phyloP scores from a whole-genome alignment of 306 rosid species.

The Inga leiocalycina region DNA sequence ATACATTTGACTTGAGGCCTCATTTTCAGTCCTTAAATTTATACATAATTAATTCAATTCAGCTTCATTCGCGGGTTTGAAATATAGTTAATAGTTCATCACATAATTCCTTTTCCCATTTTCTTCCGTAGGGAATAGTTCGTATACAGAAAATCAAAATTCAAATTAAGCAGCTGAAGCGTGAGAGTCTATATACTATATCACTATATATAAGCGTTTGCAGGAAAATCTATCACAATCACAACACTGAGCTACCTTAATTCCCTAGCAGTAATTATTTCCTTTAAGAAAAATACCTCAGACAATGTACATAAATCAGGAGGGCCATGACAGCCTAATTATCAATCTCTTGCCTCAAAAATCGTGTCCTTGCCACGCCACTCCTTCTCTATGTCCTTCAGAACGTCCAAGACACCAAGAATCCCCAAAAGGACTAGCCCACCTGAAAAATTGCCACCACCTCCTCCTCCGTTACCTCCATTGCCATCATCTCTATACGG shows the following conservation, averaged over 20 bases:
- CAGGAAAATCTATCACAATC: not conserved
- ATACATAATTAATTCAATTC: not conserved
- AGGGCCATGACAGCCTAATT: not conserved
- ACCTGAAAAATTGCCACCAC: slow-evolving; percentile 75
- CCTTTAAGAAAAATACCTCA: not conserved
- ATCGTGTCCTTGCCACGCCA: slow-evolving; percentile 42
- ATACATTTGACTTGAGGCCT: not conserved
- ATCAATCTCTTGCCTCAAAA: slow-evolving; percentile 31
- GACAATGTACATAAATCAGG: not conserved
- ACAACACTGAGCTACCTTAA: not conserved
- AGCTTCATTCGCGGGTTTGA: too few species aligned
- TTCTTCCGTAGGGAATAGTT: too few species aligned
- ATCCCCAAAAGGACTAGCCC: slow-evolving; percentile 77
- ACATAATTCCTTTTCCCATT: too few species aligned
- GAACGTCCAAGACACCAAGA: slow-evolving; percentile 76
- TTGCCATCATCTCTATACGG: slow-evolving; percentile 66
- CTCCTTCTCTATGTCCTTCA: slow-evolving; percentile 80
- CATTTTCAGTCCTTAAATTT: not conserved
- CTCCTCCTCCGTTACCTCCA: slow-evolving; percentile 81
- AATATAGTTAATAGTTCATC: too few species aligned
- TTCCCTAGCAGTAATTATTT: not conserved
- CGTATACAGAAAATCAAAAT: too few species aligned
- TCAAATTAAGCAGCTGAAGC: not conserved
- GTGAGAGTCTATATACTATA: too few species aligned
- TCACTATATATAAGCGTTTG: not conserved